Evolutionary conservation across 352 stramenopile species (phyloP).

Genomic region (Pythium scleroteichum): DNA sequence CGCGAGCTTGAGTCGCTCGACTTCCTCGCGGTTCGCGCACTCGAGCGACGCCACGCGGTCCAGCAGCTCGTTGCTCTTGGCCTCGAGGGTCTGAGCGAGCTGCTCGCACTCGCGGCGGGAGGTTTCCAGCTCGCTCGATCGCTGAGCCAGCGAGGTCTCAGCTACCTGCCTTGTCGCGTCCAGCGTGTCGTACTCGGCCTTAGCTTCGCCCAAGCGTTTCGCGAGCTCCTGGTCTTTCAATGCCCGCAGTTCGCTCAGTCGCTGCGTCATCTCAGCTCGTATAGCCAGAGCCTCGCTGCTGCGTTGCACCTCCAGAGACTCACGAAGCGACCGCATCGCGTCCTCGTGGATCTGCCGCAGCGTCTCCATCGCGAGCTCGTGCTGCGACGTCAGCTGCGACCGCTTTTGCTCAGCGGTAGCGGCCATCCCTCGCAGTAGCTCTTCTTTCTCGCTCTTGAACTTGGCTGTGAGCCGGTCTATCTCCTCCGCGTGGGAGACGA

Average conservation of each 20-base stretch:
- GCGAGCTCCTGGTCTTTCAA: constrained; percentile 48
- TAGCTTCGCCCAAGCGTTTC: constrained; percentile 31
- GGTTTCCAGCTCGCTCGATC: constrained; percentile 34
- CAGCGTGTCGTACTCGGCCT: constrained; percentile 31
- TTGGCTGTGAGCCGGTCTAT: constrained; percentile 10
- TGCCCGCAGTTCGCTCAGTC: constrained; percentile 29
- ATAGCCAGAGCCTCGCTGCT: constrained; percentile 36
- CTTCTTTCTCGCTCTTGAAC: constrained; percentile 25
- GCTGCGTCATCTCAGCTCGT: constrained; percentile 35
- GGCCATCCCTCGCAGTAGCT: constrained; percentile 7
- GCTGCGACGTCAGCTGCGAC: constrained; percentile 10
- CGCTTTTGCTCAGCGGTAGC: neutral
- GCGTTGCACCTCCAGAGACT: constrained; percentile 27
- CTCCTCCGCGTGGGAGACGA: constrained; percentile 2
- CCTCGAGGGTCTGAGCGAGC: constrained; percentile 31
- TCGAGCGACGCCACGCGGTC: constrained; percentile 41
- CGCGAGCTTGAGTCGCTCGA: constrained; percentile 56
- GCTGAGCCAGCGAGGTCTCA: constrained; percentile 30
- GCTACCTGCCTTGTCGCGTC: constrained; percentile 28
- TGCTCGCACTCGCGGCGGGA: constrained; percentile 34
- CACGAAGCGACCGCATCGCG: constrained; percentile 30
- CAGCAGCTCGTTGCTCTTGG: constrained; percentile 36
- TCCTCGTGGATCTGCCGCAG: constrained; percentile 27
- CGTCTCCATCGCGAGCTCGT: constrained; percentile 23
- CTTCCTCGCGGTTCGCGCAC: constrained; percentile 38